These are phyloP conservation scores for Pittosporum tobira DNA, from an alignment of 129 eudicot species.

Conservation along the genomic window DNA sequence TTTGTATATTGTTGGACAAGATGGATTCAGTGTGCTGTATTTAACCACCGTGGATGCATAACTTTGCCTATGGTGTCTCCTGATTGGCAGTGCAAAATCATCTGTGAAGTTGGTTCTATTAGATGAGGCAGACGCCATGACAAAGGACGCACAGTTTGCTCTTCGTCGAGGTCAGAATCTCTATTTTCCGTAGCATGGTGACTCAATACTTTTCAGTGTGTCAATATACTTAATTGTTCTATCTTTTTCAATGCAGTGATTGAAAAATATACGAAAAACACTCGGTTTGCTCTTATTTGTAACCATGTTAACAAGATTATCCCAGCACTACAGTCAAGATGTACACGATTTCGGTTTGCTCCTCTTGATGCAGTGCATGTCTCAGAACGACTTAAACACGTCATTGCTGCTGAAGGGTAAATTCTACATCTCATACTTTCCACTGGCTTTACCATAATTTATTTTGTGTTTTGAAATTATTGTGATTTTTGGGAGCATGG, in stretches of 20 bases:
- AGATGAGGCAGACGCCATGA: conserved; percentile 99
- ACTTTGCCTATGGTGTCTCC: neutral
- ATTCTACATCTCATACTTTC: conserved; percentile 6
- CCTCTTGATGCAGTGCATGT: conserved; percentile 81
- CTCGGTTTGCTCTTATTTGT: conserved; percentile 88
- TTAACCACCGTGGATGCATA: neutral
- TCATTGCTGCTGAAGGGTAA: conserved; percentile 78
- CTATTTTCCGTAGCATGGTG: neutral
- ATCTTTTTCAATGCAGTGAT: conserved; percentile 46
- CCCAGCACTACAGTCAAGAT: conserved; percentile 94
- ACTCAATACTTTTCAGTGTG: neutral
- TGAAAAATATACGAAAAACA: conserved; percentile 87
- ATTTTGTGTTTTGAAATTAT: neutral
- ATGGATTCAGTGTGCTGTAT: neutral
- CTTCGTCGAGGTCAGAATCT: conserved; percentile 73
- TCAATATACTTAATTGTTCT: neutral
- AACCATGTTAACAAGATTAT: conserved; percentile 91
- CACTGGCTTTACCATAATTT: neutral
- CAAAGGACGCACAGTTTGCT: conserved; percentile 99
- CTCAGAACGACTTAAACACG: conserved; percentile 81
- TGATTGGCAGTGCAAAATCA: conserved; percentile 54
- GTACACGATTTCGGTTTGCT: conserved; percentile 96
- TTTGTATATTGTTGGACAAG: neutral
- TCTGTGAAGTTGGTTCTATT: conserved; percentile 74
- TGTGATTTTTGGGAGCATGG: too few species aligned